phyloP scores from a whole-genome alignment of 1,284 basidiomycete species.

The Apiotrichum mycotoxinovorans region DNA sequence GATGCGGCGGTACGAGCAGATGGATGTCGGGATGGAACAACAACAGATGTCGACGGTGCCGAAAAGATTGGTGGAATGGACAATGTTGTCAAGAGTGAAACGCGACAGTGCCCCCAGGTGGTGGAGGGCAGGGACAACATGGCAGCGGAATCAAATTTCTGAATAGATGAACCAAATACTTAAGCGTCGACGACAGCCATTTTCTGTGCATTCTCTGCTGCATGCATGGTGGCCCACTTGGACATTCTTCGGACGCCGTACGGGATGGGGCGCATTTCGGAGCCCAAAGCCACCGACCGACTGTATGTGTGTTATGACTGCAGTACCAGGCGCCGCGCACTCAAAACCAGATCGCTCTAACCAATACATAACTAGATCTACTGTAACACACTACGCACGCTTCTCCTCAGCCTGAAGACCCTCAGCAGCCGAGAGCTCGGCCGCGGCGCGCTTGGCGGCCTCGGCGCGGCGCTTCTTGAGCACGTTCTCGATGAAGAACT shows the following conservation, averaged over 20 bases:
- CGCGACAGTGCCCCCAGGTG: no score
- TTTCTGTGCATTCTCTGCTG: no score
- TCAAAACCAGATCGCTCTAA: not conserved
- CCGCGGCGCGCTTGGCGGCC: constrained; percentile 38
- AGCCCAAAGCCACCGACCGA: no score
- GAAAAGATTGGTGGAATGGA: no score
- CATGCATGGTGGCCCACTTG: no score
- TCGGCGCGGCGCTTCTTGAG: constrained; percentile 52
- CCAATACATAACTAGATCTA: not conserved
- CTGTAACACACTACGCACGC: constrained; percentile 1
- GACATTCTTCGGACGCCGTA: no score
- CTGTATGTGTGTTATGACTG: no score
- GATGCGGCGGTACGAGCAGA: not conserved
- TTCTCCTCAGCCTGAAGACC: not conserved
- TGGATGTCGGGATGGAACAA: not conserved
- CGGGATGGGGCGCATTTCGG: no score
- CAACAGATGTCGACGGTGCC: not conserved
- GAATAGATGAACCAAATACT: not conserved
- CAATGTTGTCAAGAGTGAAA: not conserved
- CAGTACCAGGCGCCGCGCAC: no score
- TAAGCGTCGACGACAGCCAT: no score
- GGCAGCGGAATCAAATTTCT: constrained; percentile 3
- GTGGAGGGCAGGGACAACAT: no score
- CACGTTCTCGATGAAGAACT: constrained; percentile 88
- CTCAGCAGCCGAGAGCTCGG: constrained; percentile 26